Conservation (phyloP, 805 yeast genomes). For the Kurtzmaniella fragi region DNA sequence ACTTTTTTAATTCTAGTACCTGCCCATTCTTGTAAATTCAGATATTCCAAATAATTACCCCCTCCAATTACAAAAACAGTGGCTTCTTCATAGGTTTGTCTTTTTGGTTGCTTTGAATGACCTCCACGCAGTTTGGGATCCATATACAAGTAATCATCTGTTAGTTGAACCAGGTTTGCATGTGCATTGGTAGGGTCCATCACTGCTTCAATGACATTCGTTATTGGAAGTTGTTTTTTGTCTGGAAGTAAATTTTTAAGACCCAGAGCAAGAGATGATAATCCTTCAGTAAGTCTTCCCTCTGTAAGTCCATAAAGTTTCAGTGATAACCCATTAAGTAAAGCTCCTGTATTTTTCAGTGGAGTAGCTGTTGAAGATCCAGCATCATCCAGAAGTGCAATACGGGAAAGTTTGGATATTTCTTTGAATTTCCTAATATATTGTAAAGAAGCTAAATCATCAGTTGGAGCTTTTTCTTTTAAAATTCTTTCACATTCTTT, state of each 20-base stretch:
- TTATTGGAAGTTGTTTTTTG: constrained; percentile 81
- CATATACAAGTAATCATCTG: constrained; percentile 86
- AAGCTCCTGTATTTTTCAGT: constrained; percentile 45
- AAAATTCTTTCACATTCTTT: constrained; percentile 63
- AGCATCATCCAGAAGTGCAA: constrained; percentile 12
- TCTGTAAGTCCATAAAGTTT: constrained; percentile 78
- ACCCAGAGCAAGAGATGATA: constrained; percentile 83
- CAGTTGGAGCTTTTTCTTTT: constrained; percentile 39
- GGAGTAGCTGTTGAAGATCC: constrained; percentile 21
- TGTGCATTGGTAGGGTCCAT: constrained; percentile 75
- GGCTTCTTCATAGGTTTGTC: constrained; percentile 75
- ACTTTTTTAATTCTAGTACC: constrained; percentile 45
- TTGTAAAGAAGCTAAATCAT: constrained; percentile 59
- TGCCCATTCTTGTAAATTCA: constrained; percentile 89
- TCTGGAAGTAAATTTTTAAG: constrained; percentile 84
- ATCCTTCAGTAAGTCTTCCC: constrained; percentile 81
- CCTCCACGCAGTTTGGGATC: constrained; percentile 92
- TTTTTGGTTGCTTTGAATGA: constrained; percentile 81
- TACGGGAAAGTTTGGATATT: constrained; percentile 17
- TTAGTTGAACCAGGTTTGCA: constrained; percentile 58
- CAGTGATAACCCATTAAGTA: constrained; percentile 70
- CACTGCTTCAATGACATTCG: constrained; percentile 85
- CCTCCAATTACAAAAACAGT: constrained; percentile 95
- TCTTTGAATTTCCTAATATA: constrained; percentile 83
- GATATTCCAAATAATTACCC: constrained; percentile 91